Evolutionary conservation across 768 basidiomycete genomes (phyloP).

Genomic region (Lepiota brunneoincarnata): DNA sequence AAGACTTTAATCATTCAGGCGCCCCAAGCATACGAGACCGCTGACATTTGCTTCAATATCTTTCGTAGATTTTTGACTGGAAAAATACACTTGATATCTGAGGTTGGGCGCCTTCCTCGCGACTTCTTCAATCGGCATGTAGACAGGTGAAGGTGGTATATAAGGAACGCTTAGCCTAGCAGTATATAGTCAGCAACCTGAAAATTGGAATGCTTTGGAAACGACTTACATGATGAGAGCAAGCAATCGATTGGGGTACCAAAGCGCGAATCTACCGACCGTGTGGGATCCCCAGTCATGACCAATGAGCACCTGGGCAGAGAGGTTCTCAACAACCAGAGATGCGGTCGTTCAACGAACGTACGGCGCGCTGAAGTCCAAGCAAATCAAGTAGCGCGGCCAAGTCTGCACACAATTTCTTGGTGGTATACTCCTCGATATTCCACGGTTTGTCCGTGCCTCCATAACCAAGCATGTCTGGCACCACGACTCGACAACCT

Average conservation of each 20-base stretch:
- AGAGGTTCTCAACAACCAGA: background rate
- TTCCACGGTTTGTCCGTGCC: constrained; percentile 60
- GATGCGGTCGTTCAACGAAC: constrained; percentile 20
- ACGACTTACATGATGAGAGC: constrained; percentile 58
- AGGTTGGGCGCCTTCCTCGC: constrained; percentile 52
- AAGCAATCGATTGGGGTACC: constrained; percentile 61
- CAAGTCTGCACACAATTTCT: constrained; percentile 59
- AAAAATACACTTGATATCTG: constrained; percentile 70
- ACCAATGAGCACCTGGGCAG: constrained; percentile 57
- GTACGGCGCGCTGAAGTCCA: constrained; percentile 49
- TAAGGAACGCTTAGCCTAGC: constrained; percentile 66
- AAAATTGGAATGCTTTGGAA: background rate
- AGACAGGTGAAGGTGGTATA: constrained; percentile 50
- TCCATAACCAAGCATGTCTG: constrained; percentile 67
- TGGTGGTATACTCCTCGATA: constrained; percentile 54
- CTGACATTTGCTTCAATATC: constrained; percentile 60
- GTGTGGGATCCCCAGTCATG: constrained; percentile 80
- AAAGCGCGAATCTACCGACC: constrained; percentile 66
- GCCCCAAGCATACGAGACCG: background rate
- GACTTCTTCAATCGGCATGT: constrained; percentile 49
- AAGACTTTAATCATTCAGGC: background rate
- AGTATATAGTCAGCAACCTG: background rate
- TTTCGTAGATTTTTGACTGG: constrained; percentile 43
- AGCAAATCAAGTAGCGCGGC: constrained; percentile 62
- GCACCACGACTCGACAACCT: constrained; percentile 63